Base-by-base conservation (phyloP, 129 eudicot species). In the Helianthus tuberosus region DNA sequence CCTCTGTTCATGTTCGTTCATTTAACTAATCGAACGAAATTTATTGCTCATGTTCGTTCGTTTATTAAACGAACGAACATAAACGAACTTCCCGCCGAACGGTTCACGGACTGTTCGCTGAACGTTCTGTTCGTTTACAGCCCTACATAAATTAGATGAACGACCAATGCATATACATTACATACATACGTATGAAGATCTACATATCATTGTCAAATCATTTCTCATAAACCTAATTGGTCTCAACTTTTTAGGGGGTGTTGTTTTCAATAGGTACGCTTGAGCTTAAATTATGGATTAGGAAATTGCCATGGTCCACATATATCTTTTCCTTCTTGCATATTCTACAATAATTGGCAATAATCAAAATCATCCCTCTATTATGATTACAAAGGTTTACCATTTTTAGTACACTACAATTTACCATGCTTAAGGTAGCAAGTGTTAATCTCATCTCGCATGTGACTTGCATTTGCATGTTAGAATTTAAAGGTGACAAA, bases 201-300 rank as follows among this genome's bases (percentile, higher is more conserved):
- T 12, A 27, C 32, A 59, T 43, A 27, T 59, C 64, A 27, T 59
- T 73, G 10, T 73, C 77, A 57, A 73, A 73, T 73, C 58, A 73
- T 46, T 46, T 44, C 69, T 59, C 77, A 44, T 73, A 59, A 73
- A 35, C 69, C 66, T 69, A 63, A 69, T 61, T 50, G 81, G 65
- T 77, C 65, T 77, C 65, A 36, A 61, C 75, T 69, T 77, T 77
- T 17, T 35, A 38, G 55, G 76, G 71, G 64, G 4, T 38, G 76
- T 77, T 77, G 76, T 77, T 77, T 69, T 77, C 71, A 61, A 50
- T 52, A 62, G 71, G 59, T 70, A 63, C 63, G 50, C 76, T 51
- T 77, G 64, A 69, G 66, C 82, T 77, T 77, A 15, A 77, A 70
- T 70, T 38, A 69, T 69, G 81, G 75, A 69, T 69, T 69, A 77